Evolutionary conservation across 2,329 filamentous ascomycete genomes (phyloP), one percentile per base, ranked within the genome.

Genomic region (Pseudofabraea citricarpa): DNA sequence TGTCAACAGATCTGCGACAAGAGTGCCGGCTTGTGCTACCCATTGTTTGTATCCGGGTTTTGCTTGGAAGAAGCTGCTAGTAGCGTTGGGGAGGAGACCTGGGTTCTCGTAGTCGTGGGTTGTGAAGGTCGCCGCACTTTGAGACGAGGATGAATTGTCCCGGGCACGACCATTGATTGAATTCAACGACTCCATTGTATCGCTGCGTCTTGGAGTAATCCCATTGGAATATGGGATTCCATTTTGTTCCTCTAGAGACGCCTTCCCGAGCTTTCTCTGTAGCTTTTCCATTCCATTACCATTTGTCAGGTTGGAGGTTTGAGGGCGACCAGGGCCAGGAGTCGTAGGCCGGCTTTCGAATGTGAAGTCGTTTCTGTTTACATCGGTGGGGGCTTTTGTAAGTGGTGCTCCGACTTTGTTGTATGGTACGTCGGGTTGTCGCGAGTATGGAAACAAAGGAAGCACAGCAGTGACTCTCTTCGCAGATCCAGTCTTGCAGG

Each of bases 21-120:
- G 77, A 22, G 90, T 97, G 47, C 93, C 93, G 32, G 93, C 90
- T 69, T 97, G 93, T 18, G 93, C 93, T 51, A 98, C 91, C 93
- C 93, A 98, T 70, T 95, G 89, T 71, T 93, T 93, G 67, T 98
- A 98, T 40, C 93, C 93, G 6, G 90, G 88, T 62, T 91, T 90
- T 16, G 88, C 83, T 63, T 89, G 79, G 63, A 86, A 86, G 32
- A 84, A 74, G 56, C 73, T 74, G 45, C 72, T 73, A 47, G 73
- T 74, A 24, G 72, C 70, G 18, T 64, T 62, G 27, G 56, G 50
- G 49, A 77, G 65, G 42, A 76, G 72, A 13, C 70, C 66, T 38
- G 73, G 70, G 59, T 80, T 81, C 56, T 79, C 74, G 53, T 80
- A 76, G 56, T 87, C 83, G 58, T 87, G 81, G 26, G 76, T 81